These are phyloP conservation scores for Candida montana DNA, from an alignment of 805 yeast species.

Conservation along the genomic window DNA sequence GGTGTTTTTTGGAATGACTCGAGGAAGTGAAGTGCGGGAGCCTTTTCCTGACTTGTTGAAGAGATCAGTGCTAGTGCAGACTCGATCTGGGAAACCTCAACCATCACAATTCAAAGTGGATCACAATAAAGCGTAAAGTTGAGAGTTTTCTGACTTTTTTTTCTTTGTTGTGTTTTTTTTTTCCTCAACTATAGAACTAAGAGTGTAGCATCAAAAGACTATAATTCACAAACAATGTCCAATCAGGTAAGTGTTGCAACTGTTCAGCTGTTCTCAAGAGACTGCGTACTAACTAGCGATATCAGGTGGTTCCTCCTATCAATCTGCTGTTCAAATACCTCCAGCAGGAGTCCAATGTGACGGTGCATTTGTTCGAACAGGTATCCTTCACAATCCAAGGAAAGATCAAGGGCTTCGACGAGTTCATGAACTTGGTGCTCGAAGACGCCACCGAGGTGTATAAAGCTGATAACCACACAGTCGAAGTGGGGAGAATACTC, in stretches of 20 bases:
- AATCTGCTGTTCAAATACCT: constrained; percentile 82
- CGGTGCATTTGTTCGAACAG: constrained; percentile 89
- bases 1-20: constrained; percentile 79
- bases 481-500: constrained; percentile 66
- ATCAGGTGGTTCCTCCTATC: constrained; percentile 78
- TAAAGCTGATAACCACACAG: constrained; percentile 42
- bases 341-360: constrained; percentile 75
- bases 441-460: constrained; percentile 62
- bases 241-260: constrained; percentile 8
- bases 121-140: too few species aligned
- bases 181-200: not conserved
- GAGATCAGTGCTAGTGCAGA: constrained; percentile 24
- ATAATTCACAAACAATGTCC: constrained; percentile 27
- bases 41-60: constrained; percentile 28
- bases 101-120: not conserved
- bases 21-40: constrained; percentile 48
- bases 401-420: constrained; percentile 87
- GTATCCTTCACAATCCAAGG: constrained; percentile 74
- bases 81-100: constrained; percentile 13
- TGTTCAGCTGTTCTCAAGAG: too few species aligned
- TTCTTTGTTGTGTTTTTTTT: not conserved
- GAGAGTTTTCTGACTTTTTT: not conserved
- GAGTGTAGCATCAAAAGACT: constrained; percentile 30
- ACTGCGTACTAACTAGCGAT: too few species aligned
- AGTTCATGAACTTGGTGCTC: constrained; percentile 83